Percentiles rank a stretch among this genome's conserved stretches.
These are phyloP conservation scores for Ganoderma meredithae DNA, from an alignment of 1,284 basidiomycete genomes.

Conservation along the genomic window DNA sequence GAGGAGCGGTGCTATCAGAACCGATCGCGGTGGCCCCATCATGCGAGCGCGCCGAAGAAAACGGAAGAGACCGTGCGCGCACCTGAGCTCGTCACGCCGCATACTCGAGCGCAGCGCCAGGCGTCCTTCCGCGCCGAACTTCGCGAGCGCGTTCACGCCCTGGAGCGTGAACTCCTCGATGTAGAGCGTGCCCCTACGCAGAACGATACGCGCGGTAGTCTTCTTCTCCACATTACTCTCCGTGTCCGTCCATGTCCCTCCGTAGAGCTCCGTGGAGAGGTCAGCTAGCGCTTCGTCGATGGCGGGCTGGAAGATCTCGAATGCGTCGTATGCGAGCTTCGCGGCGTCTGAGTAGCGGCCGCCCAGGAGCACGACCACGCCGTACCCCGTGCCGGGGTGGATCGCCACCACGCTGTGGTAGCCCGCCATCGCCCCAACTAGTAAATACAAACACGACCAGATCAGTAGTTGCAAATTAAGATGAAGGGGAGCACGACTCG, in stretches of 20 bases:
- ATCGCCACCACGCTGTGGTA: conserved; percentile 54
- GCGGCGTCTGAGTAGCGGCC: conserved; percentile 49
- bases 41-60: too few relatives aligned
- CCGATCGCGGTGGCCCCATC: background rate
- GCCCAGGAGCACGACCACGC: conserved; percentile 54
- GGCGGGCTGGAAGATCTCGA: conserved; percentile 49
- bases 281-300: conserved; percentile 47
- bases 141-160: conserved; percentile 43
- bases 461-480: too few relatives aligned
- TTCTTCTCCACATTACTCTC: conserved; percentile 11
- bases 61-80: background rate
- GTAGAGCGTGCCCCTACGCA: conserved; percentile 45
- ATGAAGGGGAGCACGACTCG: background rate
- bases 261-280: conserved; percentile 42
- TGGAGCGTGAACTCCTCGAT: conserved; percentile 42
- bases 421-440: conserved; percentile 54
- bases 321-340: conserved; percentile 46
- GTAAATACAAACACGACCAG: too few relatives aligned
- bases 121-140: conserved; percentile 34
- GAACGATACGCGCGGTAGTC: conserved; percentile 38
- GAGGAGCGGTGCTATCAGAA: background rate
- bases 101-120: conserved; percentile 48
- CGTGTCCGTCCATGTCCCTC: conserved; percentile 44
- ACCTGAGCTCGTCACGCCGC: conserved; percentile 50
- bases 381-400: conserved; percentile 53